Conservation (phyloP, 352 stramenopile genomes). For the Phytopythium cucurbitacearum region DNA sequence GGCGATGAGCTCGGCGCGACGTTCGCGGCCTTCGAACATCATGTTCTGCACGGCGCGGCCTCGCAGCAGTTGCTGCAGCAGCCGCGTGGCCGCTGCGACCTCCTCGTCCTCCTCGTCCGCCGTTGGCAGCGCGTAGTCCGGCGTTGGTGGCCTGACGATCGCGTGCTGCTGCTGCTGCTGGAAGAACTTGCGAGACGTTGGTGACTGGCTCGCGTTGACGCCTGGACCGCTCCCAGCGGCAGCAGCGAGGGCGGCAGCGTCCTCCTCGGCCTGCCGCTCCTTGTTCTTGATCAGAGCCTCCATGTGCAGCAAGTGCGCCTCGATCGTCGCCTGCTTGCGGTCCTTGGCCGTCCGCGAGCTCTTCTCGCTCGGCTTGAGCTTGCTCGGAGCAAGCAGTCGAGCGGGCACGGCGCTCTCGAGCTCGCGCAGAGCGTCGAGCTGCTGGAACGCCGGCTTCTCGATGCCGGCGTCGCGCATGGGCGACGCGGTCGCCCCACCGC, state of each 20-base stretch:
- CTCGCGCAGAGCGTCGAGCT: conserved; percentile 51
- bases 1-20: conserved; percentile 81
- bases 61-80: conserved; percentile 87
- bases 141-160: conserved; percentile 72
- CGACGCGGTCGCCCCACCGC: not conserved
- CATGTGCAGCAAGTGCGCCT: conserved; percentile 85
- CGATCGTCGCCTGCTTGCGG: conserved; percentile 66
- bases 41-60: conserved; percentile 91
- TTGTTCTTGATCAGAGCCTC: conserved; percentile 78
- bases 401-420: conserved; percentile 59
- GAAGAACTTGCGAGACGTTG: conserved; percentile 7
- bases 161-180: conserved; percentile 42
- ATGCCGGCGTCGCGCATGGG: conserved; percentile 54
- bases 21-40: conserved; percentile 91
- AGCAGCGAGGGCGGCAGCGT: not conserved
- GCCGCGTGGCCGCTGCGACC: conserved; percentile 54
- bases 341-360: conserved; percentile 59
- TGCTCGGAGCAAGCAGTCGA: conserved; percentile 40
- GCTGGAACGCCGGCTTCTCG: conserved; percentile 38
- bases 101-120: conserved; percentile 40
- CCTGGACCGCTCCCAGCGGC: not conserved
- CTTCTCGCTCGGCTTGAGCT: conserved; percentile 46
- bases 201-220: not conserved
- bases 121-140: conserved; percentile 45
- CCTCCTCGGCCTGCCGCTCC: conserved; percentile 22